These are phyloP conservation scores for Juglanconis juglandina DNA, from an alignment of 2,329 filamentous ascomycete species.

Conservation along the genomic window DNA sequence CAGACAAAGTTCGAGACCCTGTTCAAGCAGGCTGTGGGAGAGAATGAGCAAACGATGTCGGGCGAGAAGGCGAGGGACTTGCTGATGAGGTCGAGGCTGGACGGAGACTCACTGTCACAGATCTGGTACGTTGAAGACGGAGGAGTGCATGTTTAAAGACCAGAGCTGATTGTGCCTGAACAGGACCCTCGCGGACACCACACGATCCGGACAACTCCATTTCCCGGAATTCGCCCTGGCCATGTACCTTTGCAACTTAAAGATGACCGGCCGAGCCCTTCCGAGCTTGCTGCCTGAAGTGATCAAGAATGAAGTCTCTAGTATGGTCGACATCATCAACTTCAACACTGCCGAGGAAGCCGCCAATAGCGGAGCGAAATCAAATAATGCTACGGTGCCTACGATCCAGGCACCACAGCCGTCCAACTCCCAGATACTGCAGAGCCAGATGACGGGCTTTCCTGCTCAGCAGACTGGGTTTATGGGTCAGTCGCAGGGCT, in stretches of 20 bases:
- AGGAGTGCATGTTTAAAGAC: not conserved
- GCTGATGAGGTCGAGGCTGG: conserved; percentile 79
- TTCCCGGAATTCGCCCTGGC: conserved; percentile 97
- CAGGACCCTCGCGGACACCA: conserved; percentile 91
- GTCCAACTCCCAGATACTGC: conserved; percentile 65
- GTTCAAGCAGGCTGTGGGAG: conserved; percentile 91
- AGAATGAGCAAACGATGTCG: conserved; percentile 79
- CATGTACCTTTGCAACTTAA: conserved; percentile 98
- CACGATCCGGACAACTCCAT: conserved; percentile 89
- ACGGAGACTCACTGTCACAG: conserved; percentile 82
- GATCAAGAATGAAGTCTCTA: conserved; percentile 94
- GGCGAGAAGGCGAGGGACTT: conserved; percentile 91
- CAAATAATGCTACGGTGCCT: conserved; percentile 47
- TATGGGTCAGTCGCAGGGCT: conserved; percentile 46
- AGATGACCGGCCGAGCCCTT: conserved; percentile 79
- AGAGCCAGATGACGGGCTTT: conserved; percentile 67
- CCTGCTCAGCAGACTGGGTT: conserved; percentile 57
- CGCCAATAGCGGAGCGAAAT: conserved; percentile 44
- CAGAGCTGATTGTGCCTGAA: conserved; percentile 1
- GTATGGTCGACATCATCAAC: conserved; percentile 99
- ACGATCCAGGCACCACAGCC: conserved; percentile 68
- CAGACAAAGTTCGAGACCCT: conserved; percentile 96
- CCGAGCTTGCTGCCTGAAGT: conserved; percentile 74
- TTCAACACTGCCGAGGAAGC: conserved; percentile 82
- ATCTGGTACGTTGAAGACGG: conserved; percentile 66